Conservation (phyloP, 495 filamentous ascomycete species). For the Penicillium nucicola region DNA sequence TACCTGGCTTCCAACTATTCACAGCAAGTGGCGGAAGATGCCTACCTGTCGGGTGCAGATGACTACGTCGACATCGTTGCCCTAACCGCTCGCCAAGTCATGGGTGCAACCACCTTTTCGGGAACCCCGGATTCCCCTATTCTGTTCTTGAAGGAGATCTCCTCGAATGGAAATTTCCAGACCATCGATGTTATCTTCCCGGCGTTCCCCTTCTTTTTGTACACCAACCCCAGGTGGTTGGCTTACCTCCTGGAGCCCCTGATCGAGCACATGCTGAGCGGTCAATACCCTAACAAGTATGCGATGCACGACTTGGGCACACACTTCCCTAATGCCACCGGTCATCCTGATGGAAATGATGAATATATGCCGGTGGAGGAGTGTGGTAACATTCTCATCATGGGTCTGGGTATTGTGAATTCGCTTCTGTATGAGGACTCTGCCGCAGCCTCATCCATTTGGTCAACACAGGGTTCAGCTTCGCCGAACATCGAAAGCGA, state of each 20-base stretch:
- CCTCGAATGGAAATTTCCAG: constrained; percentile 89
- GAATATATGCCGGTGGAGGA: constrained; percentile 99
- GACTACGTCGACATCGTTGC: constrained; percentile 76
- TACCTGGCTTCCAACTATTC: constrained; percentile 75
- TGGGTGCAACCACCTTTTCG: constrained; percentile 85
- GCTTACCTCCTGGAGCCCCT: constrained; percentile 87
- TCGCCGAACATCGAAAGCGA: constrained; percentile 15
- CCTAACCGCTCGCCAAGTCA: constrained; percentile 84
- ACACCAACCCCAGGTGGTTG: constrained; percentile 89
- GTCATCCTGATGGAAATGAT: constrained; percentile 81
- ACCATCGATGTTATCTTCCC: constrained; percentile 98
- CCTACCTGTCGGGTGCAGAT: constrained; percentile 50
- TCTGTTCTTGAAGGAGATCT: constrained; percentile 93
- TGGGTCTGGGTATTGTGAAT: constrained; percentile 85
- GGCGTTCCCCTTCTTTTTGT: constrained; percentile 90
- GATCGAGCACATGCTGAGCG: constrained; percentile 86
- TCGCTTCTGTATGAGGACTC: constrained; percentile 67
- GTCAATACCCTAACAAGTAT: constrained; percentile 87
- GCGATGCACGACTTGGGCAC: constrained; percentile 90
- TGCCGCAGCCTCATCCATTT: constrained; percentile 50
- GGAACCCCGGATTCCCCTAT: constrained; percentile 83
- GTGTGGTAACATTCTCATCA: constrained; percentile 94
- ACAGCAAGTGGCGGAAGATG: constrained; percentile 70
- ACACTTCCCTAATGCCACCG: constrained; percentile 90
- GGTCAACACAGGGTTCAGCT: constrained; percentile 38